Evolutionary conservation across 805 yeast genomes (phyloP).

Genomic region (Monosporozyma servazzii): DNA sequence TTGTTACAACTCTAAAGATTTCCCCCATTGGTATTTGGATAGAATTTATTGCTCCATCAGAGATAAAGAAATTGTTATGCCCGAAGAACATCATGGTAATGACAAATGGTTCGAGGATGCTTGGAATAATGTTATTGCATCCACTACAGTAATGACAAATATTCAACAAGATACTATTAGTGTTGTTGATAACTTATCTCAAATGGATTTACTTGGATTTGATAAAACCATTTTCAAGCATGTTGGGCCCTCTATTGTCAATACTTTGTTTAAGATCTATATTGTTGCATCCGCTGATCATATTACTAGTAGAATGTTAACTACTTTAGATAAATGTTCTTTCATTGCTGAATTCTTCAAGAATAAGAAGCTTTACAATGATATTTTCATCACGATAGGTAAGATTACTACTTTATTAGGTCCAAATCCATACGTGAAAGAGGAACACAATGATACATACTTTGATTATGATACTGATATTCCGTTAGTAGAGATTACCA

Average conservation of each 20-base stretch:
- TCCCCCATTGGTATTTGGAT: slow-evolving; percentile 76
- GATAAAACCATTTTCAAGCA: slow-evolving; percentile 64
- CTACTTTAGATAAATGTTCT: slow-evolving; percentile 81
- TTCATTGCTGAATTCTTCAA: slow-evolving; percentile 60
- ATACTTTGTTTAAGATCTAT: slow-evolving; percentile 68
- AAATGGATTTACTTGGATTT: slow-evolving; percentile 39
- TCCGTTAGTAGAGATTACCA: slow-evolving; percentile 34
- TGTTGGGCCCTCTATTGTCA: slow-evolving; percentile 54
- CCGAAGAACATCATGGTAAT: slow-evolving; percentile 92
- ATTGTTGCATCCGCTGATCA: slow-evolving; percentile 87
- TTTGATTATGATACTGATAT: slow-evolving; percentile 24
- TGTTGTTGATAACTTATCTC: slow-evolving; percentile 13
- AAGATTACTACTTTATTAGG: slow-evolving; percentile 58
- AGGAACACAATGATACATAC: slow-evolving; percentile 12
- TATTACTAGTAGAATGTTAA: slow-evolving; percentile 74
- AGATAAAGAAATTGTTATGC: slow-evolving; percentile 88
- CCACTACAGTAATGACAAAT: slow-evolving; percentile 30
- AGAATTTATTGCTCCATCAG: slow-evolving; percentile 73
- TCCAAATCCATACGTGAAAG: background rate
- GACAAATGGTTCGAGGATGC: slow-evolving; percentile 86
- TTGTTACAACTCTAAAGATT: slow-evolving; percentile 65
- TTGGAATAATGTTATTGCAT: slow-evolving; percentile 60
- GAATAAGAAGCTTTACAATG: slow-evolving; percentile 49
- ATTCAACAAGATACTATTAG: slow-evolving; percentile 15
- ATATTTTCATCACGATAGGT: slow-evolving; percentile 55